Evolutionary conservation across 768 basidiomycete species (phyloP), one percentile per base, ranked within the genome.

Genomic region (Pleurotus sapidus): DNA sequence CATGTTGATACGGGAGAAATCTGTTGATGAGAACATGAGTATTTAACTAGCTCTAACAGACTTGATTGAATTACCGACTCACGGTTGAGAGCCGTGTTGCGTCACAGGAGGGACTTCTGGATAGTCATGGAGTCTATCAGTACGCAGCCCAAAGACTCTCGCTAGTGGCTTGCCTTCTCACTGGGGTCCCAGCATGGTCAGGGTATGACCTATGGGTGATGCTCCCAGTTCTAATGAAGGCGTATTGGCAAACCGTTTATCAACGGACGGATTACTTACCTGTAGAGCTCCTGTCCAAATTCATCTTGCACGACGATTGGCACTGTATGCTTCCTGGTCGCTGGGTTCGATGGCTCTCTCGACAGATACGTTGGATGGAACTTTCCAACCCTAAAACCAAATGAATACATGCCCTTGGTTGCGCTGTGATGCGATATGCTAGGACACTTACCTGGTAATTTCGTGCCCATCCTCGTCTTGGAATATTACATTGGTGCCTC

Each of bases 381-480:
- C 55, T 84, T 78, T 6, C 83, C 84, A 17, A 84, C 80, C 63
- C 84, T 86, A 59, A 45, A 34, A 3, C 27, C 14, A 25, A 14
- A 46, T 47, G 14, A 46, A 38, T n/a, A 57, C 25, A 12, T 40
- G 8, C 9, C 11, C 30, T 34, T 11, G 30, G 30, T 11, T 34
- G 30, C 15, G 53, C 17, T 27, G 17, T 18, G 49, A 30, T 12
- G 2, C n/a, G 24, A 9, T n/a, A 46, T 30, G 24, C 46, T 37
- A 7, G 42, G 51, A 27, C 46, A 39, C 64, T 55, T 70, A 84
- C 87, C 87, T 81, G 2, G 81, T 80, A 23, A 88, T 82, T 63
- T 85, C 84, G 55, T 82, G 79, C 18, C 87, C 87, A 17, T 76
- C 68, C 61, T 83, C 81, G 63, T 89, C 87, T 66, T 85, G 78